These are phyloP conservation scores for Ogataea ramenticola DNA, from an alignment of 805 yeast genomes.

Conservation along the genomic window DNA sequence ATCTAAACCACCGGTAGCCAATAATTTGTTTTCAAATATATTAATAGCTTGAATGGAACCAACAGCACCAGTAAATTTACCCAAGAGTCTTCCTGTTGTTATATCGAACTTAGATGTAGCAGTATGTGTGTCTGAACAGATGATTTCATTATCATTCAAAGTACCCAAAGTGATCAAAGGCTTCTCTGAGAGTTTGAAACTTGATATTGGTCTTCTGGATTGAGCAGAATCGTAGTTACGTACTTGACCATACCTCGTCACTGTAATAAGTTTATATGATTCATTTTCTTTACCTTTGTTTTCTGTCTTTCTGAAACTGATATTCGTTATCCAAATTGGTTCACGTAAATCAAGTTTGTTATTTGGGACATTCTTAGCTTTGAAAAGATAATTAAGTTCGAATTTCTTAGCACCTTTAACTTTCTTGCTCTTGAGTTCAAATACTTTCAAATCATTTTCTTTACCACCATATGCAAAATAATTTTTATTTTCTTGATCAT, in stretches of 20 bases:
- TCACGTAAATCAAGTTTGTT: constrained; percentile 72
- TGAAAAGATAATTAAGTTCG: constrained; percentile 36
- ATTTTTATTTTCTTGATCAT: constrained; percentile 40
- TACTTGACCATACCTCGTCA: constrained; percentile 71
- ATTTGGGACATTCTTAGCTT: constrained; percentile 78
- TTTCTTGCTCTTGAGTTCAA: constrained; percentile 23
- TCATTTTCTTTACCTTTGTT: constrained; percentile 25
- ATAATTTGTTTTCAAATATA: constrained; percentile 28
- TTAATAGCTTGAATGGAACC: constrained; percentile 54
- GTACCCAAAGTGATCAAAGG: constrained; percentile 40
- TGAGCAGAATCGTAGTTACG: constrained; percentile 64
- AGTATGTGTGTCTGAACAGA: constrained; percentile 68
- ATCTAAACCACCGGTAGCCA: constrained; percentile 82
- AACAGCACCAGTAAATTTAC: constrained; percentile 71
- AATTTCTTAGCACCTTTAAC: constrained; percentile 9
- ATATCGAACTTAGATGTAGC: constrained; percentile 52
- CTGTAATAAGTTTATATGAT: constrained; percentile 49
- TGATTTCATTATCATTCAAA: constrained; percentile 31
- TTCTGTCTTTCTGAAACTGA: constrained; percentile 36
- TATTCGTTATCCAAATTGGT: constrained; percentile 69
- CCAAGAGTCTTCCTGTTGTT: constrained; percentile 45
- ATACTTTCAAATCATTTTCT: constrained; percentile 61
- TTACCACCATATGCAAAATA: constrained; percentile 82
- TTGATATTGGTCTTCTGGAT: constrained; percentile 62
- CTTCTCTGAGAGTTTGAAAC: constrained; percentile 46